Percentiles rank a stretch among this genome's conserved stretches.
Evolutionary conservation across 192 early-diverging fungal genomes (phyloP).

Genomic region (Coemansia sp.): DNA sequence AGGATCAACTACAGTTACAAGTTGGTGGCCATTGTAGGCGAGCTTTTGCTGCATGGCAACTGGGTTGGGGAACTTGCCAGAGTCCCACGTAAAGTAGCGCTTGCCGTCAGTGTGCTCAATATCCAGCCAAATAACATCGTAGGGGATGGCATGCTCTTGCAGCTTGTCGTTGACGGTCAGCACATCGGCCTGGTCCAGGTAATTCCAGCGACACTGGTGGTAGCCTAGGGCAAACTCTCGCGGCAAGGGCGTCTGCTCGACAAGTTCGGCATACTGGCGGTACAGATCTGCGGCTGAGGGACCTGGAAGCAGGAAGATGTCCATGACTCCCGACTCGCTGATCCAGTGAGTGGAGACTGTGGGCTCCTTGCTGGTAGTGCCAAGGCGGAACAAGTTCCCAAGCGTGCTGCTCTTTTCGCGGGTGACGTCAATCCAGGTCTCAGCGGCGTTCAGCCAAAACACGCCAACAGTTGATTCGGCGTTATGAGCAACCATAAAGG

Average conservation of each 20-base stretch:
- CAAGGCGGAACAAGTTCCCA: slow-evolving; percentile 35
- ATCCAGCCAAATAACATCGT: slow-evolving; percentile 99
- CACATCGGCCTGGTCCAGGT: slow-evolving; percentile 89
- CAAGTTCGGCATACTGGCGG: slow-evolving; percentile 71
- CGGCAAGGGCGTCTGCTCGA: slow-evolving; percentile 82
- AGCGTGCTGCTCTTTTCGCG: slow-evolving; percentile 55
- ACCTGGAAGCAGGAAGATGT: slow-evolving; percentile 85
- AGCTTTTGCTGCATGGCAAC: slow-evolving; percentile 79
- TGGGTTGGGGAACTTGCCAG: slow-evolving; percentile 86
- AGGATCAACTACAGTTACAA: slow-evolving; percentile 96
- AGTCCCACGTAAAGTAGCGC: slow-evolving; percentile 97
- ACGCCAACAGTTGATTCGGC: slow-evolving; percentile 74
- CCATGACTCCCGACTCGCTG: slow-evolving; percentile 87
- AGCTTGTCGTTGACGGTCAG: slow-evolving; percentile 80
- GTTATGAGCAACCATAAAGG: slow-evolving; percentile 91
- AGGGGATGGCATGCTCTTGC: slow-evolving; percentile 90
- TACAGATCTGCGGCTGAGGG: slow-evolving; percentile 68
- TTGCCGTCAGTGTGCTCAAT: slow-evolving; percentile 99
- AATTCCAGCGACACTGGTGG: slow-evolving; percentile 99
- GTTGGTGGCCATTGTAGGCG: slow-evolving; percentile 67
- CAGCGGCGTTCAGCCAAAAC: slow-evolving; percentile 92
- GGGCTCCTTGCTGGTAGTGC: slow-evolving; percentile 22
- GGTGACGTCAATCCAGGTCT: slow-evolving; percentile 98
- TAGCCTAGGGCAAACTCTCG: slow-evolving; percentile 89
- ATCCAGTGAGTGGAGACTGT: slow-evolving; percentile 82